Conservation (phyloP, 768 basidiomycete genomes). For the Podaxis pistillaris region DNA sequence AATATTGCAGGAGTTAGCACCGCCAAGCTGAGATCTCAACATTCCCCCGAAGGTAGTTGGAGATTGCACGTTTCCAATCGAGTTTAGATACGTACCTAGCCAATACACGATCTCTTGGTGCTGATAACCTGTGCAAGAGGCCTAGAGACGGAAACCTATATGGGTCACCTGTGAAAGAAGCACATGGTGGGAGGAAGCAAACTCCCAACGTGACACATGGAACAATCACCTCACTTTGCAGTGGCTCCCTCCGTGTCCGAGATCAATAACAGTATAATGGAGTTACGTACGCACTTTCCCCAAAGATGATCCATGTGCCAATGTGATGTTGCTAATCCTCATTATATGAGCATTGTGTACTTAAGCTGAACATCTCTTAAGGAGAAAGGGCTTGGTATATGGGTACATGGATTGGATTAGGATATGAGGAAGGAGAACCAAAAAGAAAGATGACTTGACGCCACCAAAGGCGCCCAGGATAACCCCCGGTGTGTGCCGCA, state of each 20-base stretch:
- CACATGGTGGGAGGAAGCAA: conserved; percentile 1
- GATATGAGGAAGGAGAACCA: not conserved
- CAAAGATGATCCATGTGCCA: not conserved
- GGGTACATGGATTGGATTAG: not conserved
- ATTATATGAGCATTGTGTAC: not conserved
- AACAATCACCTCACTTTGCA: not conserved
- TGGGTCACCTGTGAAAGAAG: not conserved
- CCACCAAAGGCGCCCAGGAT: too few relatives aligned
- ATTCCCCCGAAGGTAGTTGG: not conserved
- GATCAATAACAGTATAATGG: not conserved
- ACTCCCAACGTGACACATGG: not conserved
- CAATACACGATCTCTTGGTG: not conserved
- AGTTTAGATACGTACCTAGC: not conserved
- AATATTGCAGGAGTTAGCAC: too few relatives aligned
- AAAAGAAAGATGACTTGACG: not conserved
- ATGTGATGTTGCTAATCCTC: not conserved
- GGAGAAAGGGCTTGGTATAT: not conserved
- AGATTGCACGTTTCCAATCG: not conserved
- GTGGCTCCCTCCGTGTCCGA: not conserved
- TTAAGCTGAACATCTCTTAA: not conserved
- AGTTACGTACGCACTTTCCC: not conserved
- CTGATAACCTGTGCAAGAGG: too few relatives aligned
- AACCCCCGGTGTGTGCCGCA: not conserved
- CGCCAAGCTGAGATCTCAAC: too few relatives aligned
- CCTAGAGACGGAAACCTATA: not conserved